Percentiles rank a stretch among this genome's conserved stretches.
Conservation (phyloP, 768 basidiomycete genomes). For the Ramaria rubella region DNA sequence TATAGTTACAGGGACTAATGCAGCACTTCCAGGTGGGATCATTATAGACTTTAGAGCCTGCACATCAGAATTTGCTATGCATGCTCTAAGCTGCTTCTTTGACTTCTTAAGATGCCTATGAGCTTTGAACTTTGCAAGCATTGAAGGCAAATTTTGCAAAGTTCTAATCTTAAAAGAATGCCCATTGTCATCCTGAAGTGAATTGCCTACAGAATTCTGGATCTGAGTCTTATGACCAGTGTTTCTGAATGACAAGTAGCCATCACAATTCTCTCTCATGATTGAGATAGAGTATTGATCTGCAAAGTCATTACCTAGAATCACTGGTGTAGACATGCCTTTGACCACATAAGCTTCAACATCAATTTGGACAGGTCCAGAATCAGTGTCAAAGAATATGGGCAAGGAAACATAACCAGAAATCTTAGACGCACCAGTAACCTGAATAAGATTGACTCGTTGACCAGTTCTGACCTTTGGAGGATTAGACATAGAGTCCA, state of each 20-base stretch:
- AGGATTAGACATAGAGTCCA: neutral
- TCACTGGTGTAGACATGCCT: slow-evolving; percentile 20
- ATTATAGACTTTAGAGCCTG: neutral
- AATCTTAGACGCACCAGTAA: slow-evolving; percentile 25
- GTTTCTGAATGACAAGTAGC: slow-evolving; percentile 14
- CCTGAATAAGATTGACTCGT: slow-evolving; percentile 26
- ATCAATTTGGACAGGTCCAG: slow-evolving; percentile 18
- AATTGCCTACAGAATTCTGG: neutral
- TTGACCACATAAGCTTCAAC: slow-evolving; percentile 27
- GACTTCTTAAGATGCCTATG: neutral
- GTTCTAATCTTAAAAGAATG: neutral
- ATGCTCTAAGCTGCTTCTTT: neutral
- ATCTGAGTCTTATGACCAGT: neutral
- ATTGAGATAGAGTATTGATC: slow-evolving; percentile 30
- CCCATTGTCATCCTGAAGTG: neutral
- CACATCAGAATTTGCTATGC: neutral
- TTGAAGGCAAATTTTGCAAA: neutral
- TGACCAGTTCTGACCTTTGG: slow-evolving; percentile 23
- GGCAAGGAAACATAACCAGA: slow-evolving; percentile 23
- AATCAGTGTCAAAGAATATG: slow-evolving; percentile 21
- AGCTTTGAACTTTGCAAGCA: neutral
- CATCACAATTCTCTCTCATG: slow-evolving; percentile 12
- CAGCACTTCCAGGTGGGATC: neutral
- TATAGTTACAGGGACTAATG: neutral
- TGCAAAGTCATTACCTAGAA: slow-evolving; percentile 22